Evolutionary conservation across 1,139 yeast genomes (phyloP), one percentile per base, ranked within the genome.

Genomic region (Arxiozyma bovina): DNA sequence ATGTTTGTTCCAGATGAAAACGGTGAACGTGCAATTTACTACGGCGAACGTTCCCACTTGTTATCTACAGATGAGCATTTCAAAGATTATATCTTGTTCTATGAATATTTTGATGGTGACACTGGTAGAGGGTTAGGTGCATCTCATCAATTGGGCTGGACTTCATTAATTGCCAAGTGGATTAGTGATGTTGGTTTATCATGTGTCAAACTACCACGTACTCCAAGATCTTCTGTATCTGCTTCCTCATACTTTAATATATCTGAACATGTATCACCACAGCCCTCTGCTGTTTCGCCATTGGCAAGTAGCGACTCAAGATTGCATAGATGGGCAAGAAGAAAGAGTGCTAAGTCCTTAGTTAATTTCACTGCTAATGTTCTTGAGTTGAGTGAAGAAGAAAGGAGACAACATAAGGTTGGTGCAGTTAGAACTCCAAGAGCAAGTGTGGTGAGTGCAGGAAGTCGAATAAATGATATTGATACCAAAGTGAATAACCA

Each of bases 81-180:
- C 75, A 80, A 80, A 64, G 96, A 90, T 60, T 80, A 82, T 63
- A 79, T 88, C 48, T 84, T 87, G 59, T 91, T 89, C 70, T 88
- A 80, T 68, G 98, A 91, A 73, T 91, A 87, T 68, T 91, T 91
- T 69, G 96, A 91, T 66, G 97, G 96, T 62, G 98, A 91, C 66
- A 86, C 95, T 2, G 98, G 98, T 50, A 80, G 96, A 63, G 98
- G 98, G 7, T 74, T 91, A 57, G 98, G 98, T 44, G 93, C 97
- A 1, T 85, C 93, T 50, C 97, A 93, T 74, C 98, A 91, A 73
- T 85, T 91, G 74, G 98, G 98, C 18, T 91, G 98, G 98, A 91
- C 98, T 0, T 91, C 96, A 0, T 78, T 91, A 50, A 94, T 90
- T 54, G 96, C 96, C 50, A 87, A 93, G 71, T 82, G 94, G 81